These are phyloP conservation scores for Exophiala aquamarina DNA, from an alignment of 2,329 filamentous ascomycete species.

Conservation along the genomic window DNA sequence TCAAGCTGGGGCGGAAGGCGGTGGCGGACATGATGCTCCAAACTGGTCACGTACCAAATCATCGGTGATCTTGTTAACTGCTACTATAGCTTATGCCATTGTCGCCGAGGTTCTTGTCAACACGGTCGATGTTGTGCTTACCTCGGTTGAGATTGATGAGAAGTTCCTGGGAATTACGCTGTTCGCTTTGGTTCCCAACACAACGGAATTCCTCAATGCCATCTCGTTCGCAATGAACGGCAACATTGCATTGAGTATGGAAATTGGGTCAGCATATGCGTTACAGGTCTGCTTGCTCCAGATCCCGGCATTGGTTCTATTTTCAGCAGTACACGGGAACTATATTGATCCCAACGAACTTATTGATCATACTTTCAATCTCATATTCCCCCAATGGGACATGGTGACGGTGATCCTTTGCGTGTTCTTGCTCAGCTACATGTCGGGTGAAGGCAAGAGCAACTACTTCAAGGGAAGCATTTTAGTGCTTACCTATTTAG, in stretches of 20 bases:
- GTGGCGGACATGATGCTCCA: constrained; percentile 90
- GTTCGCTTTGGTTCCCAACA: constrained; percentile 96
- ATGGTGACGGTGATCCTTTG: constrained; percentile 96
- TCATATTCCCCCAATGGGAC: constrained; percentile 98
- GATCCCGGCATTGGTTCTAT: constrained; percentile 88
- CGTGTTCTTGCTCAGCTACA: constrained; percentile 93
- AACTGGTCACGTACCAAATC: constrained; percentile 96
- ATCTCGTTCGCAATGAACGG: constrained; percentile 99
- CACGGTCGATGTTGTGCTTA: constrained; percentile 93
- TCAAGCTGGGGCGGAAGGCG: constrained; percentile 34
- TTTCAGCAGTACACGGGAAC: constrained; percentile 72
- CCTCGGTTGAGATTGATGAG: constrained; percentile 88
- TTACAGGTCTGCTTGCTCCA: constrained; percentile 94
- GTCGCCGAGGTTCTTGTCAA: constrained; percentile 97
- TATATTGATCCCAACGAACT: constrained; percentile 57
- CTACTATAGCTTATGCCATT: constrained; percentile 90
- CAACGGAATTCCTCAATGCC: constrained; percentile 96
- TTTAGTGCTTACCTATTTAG: constrained; percentile 85
- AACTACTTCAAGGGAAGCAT: constrained; percentile 99
- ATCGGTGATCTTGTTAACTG: constrained; percentile 80
- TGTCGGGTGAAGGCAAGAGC: constrained; percentile 98
- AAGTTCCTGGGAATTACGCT: constrained; percentile 97
- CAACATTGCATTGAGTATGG: constrained; percentile 98
- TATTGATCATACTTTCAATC: constrained; percentile 53
- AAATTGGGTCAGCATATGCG: constrained; percentile 96